Evolutionary conservation across 768 basidiomycete genomes (phyloP).

Genomic region (Vishniacozyma victoriae): DNA sequence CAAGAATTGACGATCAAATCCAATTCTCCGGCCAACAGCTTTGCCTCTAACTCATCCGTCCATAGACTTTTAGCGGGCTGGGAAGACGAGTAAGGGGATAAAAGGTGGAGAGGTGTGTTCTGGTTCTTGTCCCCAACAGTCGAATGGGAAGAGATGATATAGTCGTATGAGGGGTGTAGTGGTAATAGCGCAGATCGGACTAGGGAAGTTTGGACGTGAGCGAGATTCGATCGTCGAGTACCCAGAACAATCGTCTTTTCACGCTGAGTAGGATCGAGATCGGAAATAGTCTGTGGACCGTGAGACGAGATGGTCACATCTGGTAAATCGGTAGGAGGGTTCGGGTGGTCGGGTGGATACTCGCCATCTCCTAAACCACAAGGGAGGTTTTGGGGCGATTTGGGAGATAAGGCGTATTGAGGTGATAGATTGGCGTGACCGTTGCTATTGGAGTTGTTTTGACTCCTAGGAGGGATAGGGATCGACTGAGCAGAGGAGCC

Average conservation of each 20-base stretch:
- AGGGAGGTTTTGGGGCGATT: too few relatives aligned
- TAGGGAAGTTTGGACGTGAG: conserved; percentile 72
- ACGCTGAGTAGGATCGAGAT: neutral
- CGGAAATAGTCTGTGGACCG: neutral
- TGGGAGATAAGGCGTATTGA: too few relatives aligned
- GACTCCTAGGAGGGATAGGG: too few relatives aligned
- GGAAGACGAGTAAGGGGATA: conserved; percentile 53
- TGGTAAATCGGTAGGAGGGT: neutral
- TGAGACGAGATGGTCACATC: neutral
- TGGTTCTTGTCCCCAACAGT: conserved; percentile 85
- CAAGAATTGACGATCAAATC: conserved; percentile 89
- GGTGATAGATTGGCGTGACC: too few relatives aligned
- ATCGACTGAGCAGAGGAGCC: too few relatives aligned
- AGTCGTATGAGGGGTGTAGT: conserved; percentile 51
- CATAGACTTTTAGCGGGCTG: conserved; percentile 58
- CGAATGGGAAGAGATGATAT: conserved; percentile 55
- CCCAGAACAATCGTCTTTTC: conserved; percentile 54
- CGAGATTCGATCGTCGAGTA: conserved; percentile 79
- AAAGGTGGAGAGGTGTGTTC: conserved; percentile 71
- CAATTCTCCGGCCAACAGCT: conserved; percentile 62
- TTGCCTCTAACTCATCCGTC: conserved; percentile 94
- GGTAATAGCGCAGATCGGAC: conserved; percentile 59
- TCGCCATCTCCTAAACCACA: neutral
- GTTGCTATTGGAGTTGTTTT: too few relatives aligned
- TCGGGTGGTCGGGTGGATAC: neutral